A percentile compares a stretch with the other conserved stretches of the same genome.
Conservation (phyloP, 441 rosid species). For the Erysimum cheiri region DNA sequence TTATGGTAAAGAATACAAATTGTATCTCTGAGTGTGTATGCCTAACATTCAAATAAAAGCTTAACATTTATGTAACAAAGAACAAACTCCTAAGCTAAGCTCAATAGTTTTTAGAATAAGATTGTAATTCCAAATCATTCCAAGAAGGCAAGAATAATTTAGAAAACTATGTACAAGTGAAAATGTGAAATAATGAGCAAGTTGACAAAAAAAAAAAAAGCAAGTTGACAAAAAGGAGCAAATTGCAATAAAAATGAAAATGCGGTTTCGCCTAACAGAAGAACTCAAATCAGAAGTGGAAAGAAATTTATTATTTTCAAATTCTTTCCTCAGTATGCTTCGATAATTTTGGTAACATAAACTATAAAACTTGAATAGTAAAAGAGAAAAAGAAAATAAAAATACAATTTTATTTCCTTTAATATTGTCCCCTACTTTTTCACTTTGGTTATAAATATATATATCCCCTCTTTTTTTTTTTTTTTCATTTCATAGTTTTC, state of each 20-base stretch:
- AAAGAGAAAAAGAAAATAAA: conserved; percentile 1
- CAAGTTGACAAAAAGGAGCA: conserved; percentile 9
- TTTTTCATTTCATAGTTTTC: conserved; percentile 7
- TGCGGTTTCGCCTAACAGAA: conserved; percentile 34
- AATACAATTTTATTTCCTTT: conserved; percentile 34
- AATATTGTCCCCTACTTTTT: conserved; percentile 23
- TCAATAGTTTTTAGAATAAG: neutral
- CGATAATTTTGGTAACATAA: conserved; percentile 23
- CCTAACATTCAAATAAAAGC: neutral
- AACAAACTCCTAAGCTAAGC: neutral
- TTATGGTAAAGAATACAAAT: neutral
- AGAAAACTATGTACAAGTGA: neutral
- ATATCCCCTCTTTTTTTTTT: neutral
- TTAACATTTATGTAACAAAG: neutral
- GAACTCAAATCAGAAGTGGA: conserved; percentile 1
- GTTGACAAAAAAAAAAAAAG: conserved; percentile 19
- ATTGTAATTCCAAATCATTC: neutral
- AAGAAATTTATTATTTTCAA: conserved; percentile 2
- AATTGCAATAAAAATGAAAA: conserved; percentile 6
- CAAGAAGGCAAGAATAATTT: conserved; percentile 11
- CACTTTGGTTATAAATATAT: conserved; percentile 34
- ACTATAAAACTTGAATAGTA: conserved; percentile 6
- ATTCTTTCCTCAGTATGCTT: conserved; percentile 8
- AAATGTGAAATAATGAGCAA: conserved; percentile 13
- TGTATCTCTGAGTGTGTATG: neutral